Conservation (phyloP, 2,329 filamentous ascomycete species). For the Metarhizium sp. region DNA sequence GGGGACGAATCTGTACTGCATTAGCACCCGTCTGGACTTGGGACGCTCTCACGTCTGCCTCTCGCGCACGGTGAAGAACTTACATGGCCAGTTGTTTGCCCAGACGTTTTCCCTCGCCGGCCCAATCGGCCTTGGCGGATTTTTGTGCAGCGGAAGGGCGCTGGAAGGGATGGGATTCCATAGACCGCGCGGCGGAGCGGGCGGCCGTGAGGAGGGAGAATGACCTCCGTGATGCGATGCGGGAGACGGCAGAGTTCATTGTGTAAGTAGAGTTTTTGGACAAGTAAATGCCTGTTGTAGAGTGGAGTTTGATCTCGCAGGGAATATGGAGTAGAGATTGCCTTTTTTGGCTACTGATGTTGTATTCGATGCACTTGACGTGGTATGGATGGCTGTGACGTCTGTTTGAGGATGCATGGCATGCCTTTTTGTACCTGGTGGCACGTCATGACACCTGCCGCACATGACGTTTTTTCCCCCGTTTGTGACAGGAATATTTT, state of each 20-base stretch:
- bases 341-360: background rate
- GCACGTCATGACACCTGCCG: background rate
- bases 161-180: constrained; percentile 28
- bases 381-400: background rate
- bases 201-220: constrained; percentile 25
- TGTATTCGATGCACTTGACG: background rate
- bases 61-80: constrained; percentile 10
- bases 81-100: constrained; percentile 23
- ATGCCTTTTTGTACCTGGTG: background rate
- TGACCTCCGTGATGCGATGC: constrained; percentile 20
- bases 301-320: background rate
- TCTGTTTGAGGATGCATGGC: background rate
- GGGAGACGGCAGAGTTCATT: constrained; percentile 20
- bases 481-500: background rate
- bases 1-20: constrained; percentile 22
- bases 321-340: background rate
- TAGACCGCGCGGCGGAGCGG: constrained; percentile 21
- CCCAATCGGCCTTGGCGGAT: constrained; percentile 22
- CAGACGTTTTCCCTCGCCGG: constrained; percentile 20
- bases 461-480: background rate
- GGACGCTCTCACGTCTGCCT: too few species aligned
- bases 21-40: background rate
- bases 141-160: constrained; percentile 19
- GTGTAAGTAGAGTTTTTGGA: constrained; percentile 2
- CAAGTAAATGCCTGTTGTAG: background rate